Evolutionary conservation across 176 grass and related monocot genomes (phyloP).

Genomic region (Tuctoria greenei): DNA sequence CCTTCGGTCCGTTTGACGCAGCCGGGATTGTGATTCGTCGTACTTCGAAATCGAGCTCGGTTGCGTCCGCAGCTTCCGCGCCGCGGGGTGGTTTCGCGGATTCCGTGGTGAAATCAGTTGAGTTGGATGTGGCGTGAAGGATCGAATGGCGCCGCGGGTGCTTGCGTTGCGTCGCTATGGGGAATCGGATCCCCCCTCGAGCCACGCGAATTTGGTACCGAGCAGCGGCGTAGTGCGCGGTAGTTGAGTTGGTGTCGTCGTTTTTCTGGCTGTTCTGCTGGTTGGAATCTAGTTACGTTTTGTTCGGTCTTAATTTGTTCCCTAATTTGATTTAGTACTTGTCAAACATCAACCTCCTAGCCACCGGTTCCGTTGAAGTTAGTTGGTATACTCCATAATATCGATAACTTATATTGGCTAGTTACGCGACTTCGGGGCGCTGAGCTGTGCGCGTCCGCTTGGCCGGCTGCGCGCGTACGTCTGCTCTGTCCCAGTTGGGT

Average conservation of each 20-base stretch:
- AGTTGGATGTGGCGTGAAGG: constrained; percentile 33
- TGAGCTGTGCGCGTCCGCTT: constrained; percentile 1
- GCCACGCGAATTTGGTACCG: background rate
- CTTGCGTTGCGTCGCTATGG: constrained; percentile 16
- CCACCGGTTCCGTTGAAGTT: background rate
- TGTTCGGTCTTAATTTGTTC: background rate
- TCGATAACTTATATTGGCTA: background rate
- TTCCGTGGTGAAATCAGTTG: constrained; percentile 5
- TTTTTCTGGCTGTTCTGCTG: background rate
- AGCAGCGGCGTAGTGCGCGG: background rate
- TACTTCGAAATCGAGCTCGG: background rate
- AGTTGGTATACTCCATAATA: background rate
- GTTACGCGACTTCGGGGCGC: background rate
- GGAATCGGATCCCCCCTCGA: constrained; percentile 18
- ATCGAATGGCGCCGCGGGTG: background rate
- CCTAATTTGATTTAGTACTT: background rate
- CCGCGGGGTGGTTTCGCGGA: background rate
- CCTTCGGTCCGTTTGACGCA: background rate
- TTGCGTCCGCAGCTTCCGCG: constrained; percentile 1
- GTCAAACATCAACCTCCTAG: background rate
- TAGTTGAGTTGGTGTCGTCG: background rate
- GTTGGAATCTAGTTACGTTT: constrained; percentile 40
- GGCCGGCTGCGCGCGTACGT: background rate
- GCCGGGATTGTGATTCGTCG: background rate
- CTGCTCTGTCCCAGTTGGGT: background rate